Evolutionary conservation across 768 basidiomycete genomes (phyloP), one percentile per base, ranked within the genome.

Genomic region (Mycena epipterygia): DNA sequence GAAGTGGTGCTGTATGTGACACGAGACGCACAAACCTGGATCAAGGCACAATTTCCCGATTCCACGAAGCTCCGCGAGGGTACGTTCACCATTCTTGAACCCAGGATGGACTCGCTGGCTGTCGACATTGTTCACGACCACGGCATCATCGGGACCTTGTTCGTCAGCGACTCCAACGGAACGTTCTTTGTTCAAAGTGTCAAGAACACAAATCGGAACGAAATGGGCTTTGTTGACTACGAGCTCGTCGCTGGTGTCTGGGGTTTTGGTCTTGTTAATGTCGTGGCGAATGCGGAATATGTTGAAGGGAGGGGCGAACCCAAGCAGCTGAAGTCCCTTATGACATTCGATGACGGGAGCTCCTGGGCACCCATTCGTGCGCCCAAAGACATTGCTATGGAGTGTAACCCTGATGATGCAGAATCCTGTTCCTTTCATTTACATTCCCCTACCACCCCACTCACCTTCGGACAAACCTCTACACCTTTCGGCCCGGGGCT

Each of bases 81-180:
- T 77, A 94, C 95, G 7, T 98, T 99, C 79, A 99, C 98, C 13
- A 91, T 99, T 75, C 93, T 99, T 67, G 96, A 99, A 81, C 93
- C 92, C 5, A 97, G 95, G 11, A 91, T 92, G 0, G 96, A 98
- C 78, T 98, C 97, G 9, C 87, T 99, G 27, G 95, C 93, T 5
- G 94, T 99, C 44, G 98, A 99, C 77, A 97, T 99, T 52, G 89
- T 97, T 57, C 89, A 91, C 63, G 89, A 92, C 71, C 80, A 83
- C 55, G 84, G 87, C 68, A 79, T 82, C 4, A 89, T 97, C 49
- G 98, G 98, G 2, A 98, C 97, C 2, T 83, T 99, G 17, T 99
- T 98, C 84, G 93, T 97, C 63, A 94, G 93, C 82, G 97, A 98
- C 80, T 95, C 94, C 41, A 97, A 98, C 75, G 98, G 98, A 5